Base-by-base conservation (phyloP, 2,329 filamentous ascomycete genomes). In the Phialocephala sp. region DNA sequence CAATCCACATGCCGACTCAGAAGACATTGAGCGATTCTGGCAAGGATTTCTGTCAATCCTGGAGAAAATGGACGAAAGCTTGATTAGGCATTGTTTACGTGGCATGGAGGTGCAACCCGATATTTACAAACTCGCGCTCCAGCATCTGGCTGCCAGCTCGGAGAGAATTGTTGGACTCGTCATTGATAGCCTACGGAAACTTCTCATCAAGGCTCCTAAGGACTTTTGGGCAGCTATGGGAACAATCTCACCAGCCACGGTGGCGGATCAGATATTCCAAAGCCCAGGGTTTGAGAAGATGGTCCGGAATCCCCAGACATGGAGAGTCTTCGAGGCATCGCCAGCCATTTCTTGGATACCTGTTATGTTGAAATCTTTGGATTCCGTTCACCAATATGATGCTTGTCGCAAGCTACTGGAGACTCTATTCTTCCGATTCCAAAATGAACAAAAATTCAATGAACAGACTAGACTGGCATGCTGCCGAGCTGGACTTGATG, bases 181-280 rank as follows among this genome's bases (percentile, higher is more conserved):
- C 18, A 83, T 97, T 55, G 87, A 88, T 63, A 88, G 89, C 1
- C 85, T 97, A 67, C 87, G 86, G 54, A 82, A 82, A 14, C 84
- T 97, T 18, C 81, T 97, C 60, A 85, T 89, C 69, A 93, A 91
- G 72, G 90, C 92, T 0, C 85, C 93, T 0, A 86, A 85, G 62
- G 91, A 91, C 54, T 95, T 97, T 72, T 97, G 94, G 94, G 90
- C 93, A 72, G 90, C 93, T 1, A 90, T 97, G 79, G 89, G 91
- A 59, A 87, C 92, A 36, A 92, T 94, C 59, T 90, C 91, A 0
- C 90, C 93, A 2, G 89, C 89, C 50, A 88, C 90, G 39, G 87
- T 98, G 57, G 87, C 93, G n/a, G 93, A 97, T 75, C 86, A 93
- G 69, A 86, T 97, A 52, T 92, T 95, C 72, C 87, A 85, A 65